These are phyloP conservation scores for Aspergillus bombycis DNA, from an alignment of 2,329 filamentous ascomycete species.

Conservation along the genomic window DNA sequence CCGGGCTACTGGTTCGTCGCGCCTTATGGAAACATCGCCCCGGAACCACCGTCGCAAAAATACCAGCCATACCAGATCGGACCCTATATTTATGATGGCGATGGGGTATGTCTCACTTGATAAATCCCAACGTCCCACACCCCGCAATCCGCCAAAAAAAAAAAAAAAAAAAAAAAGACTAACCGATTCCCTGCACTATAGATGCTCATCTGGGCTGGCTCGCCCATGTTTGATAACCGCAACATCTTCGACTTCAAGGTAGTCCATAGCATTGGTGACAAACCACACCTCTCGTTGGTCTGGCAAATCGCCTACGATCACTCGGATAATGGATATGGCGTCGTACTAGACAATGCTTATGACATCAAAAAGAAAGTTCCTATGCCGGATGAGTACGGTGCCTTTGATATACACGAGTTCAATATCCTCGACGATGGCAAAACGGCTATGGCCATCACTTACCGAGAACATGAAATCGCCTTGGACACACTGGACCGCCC, in stretches of 20 bases:
- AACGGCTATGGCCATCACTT: slow-evolving; percentile 30
- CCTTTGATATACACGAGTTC: slow-evolving; percentile 45
- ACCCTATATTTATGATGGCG: slow-evolving; percentile 55
- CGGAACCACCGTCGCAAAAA: slow-evolving; percentile 27
- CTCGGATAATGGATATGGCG: slow-evolving; percentile 47
- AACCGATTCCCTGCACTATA: not conserved
- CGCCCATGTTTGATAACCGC: slow-evolving; percentile 48
- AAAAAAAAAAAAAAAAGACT: not conserved
- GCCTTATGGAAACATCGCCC: slow-evolving; percentile 43
- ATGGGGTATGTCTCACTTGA: slow-evolving; percentile 38
- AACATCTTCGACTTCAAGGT: slow-evolving; percentile 51
- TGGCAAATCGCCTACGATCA: slow-evolving; percentile 32
- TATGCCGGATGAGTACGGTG: slow-evolving; percentile 25
- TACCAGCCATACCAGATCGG: slow-evolving; percentile 49
- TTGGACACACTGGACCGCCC: slow-evolving; percentile 30
- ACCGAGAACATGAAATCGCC: slow-evolving; percentile 26
- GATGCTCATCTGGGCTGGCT: slow-evolving; percentile 50
- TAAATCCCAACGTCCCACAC: not conserved
- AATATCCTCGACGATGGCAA: slow-evolving; percentile 36
- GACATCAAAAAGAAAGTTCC: slow-evolving; percentile 46
- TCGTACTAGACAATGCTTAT: slow-evolving; percentile 53
- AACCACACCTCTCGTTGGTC: slow-evolving; percentile 52
- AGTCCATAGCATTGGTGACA: slow-evolving; percentile 45
- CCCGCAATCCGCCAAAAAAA: not conserved
- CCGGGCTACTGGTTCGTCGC: slow-evolving; percentile 55